Percentiles rank a stretch among this genome's conserved stretches.
Conservation (phyloP, 768 basidiomycete species). For the Mycena maculata region DNA sequence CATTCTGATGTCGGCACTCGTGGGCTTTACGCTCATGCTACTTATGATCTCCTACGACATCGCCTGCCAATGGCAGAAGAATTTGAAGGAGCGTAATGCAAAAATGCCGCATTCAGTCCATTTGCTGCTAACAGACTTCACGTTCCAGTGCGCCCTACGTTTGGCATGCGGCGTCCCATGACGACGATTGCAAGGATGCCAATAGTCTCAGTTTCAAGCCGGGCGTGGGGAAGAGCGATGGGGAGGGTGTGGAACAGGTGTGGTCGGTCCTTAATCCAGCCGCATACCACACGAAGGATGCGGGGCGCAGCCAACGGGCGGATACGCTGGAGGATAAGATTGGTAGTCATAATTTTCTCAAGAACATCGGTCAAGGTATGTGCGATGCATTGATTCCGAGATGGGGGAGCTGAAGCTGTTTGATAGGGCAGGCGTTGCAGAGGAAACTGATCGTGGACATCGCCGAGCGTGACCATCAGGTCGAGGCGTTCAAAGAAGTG, state of each 20-base stretch:
- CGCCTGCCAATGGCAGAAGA: conserved; percentile 2
- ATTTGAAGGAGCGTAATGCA: background rate
- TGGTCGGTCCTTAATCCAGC: conserved; percentile 44
- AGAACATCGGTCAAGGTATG: conserved; percentile 24
- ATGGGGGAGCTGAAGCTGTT: too few species aligned
- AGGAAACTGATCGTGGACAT: conserved; percentile 14
- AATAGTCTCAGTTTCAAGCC: conserved; percentile 31
- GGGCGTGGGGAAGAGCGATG: conserved; percentile 30
- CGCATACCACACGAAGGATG: conserved; percentile 43
- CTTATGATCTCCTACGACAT: conserved; percentile 40
- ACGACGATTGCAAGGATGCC: conserved; percentile 26
- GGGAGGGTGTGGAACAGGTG: conserved; percentile 35
- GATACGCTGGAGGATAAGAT: conserved; percentile 42
- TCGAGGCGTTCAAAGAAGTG: background rate
- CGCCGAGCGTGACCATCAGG: conserved; percentile 17
- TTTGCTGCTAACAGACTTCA: background rate
- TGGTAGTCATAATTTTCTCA: conserved; percentile 35
- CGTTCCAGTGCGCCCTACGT: conserved; percentile 18
- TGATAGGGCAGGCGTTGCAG: background rate
- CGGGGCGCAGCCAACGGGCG: conserved; percentile 37
- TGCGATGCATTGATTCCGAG: too few species aligned
- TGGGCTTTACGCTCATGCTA: conserved; percentile 4
- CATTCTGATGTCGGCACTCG: background rate
- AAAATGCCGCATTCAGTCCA: background rate
- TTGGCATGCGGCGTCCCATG: conserved; percentile 32